Conservation (phyloP, 2,329 filamentous ascomycete genomes). For the Paecilomyces fulvus region DNA sequence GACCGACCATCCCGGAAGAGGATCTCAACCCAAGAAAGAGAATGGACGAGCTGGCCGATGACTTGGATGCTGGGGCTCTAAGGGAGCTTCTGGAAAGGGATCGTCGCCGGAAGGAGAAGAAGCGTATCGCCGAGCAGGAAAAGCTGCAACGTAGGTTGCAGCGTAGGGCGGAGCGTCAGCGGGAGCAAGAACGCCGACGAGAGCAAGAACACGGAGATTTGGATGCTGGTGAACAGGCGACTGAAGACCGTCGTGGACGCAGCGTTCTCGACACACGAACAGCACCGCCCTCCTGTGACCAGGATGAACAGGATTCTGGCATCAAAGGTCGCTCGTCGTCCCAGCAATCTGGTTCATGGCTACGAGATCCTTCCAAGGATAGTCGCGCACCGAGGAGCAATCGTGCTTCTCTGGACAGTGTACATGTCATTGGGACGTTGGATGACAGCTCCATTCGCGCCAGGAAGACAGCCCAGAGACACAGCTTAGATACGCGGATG, state of each 20-base stretch:
- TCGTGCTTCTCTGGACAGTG: slow-evolving; percentile 22
- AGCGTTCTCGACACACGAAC: slow-evolving; percentile 6
- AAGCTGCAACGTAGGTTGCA: slow-evolving; percentile 43
- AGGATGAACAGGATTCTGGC: slow-evolving; percentile 1
- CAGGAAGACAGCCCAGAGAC: slow-evolving; percentile 16
- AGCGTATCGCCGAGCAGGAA: slow-evolving; percentile 61
- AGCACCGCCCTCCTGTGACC: slow-evolving; percentile 2
- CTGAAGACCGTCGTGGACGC: slow-evolving; percentile 7
- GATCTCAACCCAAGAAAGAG: slow-evolving; percentile 51
- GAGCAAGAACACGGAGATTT: slow-evolving; percentile 1
- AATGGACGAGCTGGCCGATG: slow-evolving; percentile 67
- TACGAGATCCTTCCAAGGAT: slow-evolving; percentile 24
- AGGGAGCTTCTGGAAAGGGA: slow-evolving; percentile 88
- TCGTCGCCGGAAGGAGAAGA: slow-evolving; percentile 67
- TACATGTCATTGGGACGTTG: slow-evolving; percentile 23
- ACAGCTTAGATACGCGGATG: slow-evolving; percentile 25
- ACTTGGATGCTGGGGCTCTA: slow-evolving; percentile 73
- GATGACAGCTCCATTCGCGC: slow-evolving; percentile 26
- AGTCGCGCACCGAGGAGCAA: slow-evolving; percentile 8
- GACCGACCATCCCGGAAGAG: slow-evolving; percentile 54
- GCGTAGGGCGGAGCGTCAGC: slow-evolving; percentile 45
- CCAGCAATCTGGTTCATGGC: slow-evolving; percentile 20
- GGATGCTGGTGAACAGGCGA: slow-evolving; percentile 5
- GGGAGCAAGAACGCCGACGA: slow-evolving; percentile 45
- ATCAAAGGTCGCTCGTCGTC: slow-evolving; percentile 5